Evolutionary conservation across 345 rosid species (phyloP).

Genomic region (Theobroma cacao): DNA sequence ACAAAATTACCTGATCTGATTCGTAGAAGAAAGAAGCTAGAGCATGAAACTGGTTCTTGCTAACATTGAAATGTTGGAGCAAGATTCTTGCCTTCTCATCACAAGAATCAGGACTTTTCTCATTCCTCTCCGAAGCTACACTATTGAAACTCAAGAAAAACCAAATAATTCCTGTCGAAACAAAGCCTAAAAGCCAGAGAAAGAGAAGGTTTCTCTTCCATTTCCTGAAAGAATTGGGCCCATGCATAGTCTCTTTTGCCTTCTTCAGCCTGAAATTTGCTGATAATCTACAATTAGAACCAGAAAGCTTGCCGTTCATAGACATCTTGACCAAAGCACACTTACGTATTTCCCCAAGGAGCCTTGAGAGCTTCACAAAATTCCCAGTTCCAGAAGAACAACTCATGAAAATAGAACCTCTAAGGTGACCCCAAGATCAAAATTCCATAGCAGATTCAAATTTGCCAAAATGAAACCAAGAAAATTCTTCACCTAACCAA

Average conservation of each 20-base stretch:
- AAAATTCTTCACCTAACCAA: conserved; percentile 21
- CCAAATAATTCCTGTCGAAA: conserved; percentile 36
- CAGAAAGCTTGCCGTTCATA: conserved; percentile 43
- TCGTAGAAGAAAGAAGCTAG: conserved; percentile 59
- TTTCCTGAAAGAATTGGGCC: conserved; percentile 27
- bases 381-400: conserved; percentile 39
- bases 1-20: conserved; percentile 60
- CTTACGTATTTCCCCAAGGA: conserved; percentile 27
- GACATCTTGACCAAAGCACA: conserved; percentile 50
- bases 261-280: conserved; percentile 41
- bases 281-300: conserved; percentile 36
- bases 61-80: conserved; percentile 54
- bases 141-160: conserved; percentile 31
- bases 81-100: conserved; percentile 46
- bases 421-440: conserved; percentile 12
- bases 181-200: conserved; percentile 39
- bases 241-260: conserved; percentile 36
- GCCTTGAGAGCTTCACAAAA: conserved; percentile 32
- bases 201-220: conserved; percentile 43
- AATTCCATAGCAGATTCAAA: conserved; percentile 23
- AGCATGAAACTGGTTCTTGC: conserved; percentile 58
- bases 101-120: conserved; percentile 24
- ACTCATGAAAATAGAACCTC: conserved; percentile 37
- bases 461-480: conserved; percentile 14
- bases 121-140: conserved; percentile 20